A percentile compares a stretch with the other conserved stretches of the same genome.
Conservation (phyloP, 2,329 filamentous ascomycete species). For the Dothistroma septosporum region DNA sequence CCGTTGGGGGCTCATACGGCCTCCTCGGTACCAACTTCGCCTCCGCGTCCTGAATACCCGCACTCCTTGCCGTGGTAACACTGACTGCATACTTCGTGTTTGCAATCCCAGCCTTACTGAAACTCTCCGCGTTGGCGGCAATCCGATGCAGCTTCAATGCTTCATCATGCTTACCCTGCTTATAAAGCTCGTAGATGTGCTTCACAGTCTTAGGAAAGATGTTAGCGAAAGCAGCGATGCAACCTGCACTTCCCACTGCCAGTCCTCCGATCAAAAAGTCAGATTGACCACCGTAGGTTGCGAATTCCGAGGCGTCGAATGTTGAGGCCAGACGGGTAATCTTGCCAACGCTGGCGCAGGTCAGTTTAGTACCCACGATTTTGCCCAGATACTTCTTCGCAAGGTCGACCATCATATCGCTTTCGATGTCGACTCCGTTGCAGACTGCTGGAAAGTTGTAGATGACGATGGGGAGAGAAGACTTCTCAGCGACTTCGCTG, state of each 20-base stretch:
- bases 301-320: slow-evolving; percentile 54
- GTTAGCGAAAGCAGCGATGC: slow-evolving; percentile 56
- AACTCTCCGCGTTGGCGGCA: slow-evolving; percentile 59
- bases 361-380: slow-evolving; percentile 67
- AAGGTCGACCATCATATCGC: slow-evolving; percentile 58
- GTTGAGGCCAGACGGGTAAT: slow-evolving; percentile 58
- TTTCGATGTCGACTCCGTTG: slow-evolving; percentile 64
- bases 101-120: slow-evolving; percentile 61
- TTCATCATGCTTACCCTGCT: slow-evolving; percentile 51
- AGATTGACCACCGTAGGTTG: slow-evolving; percentile 67
- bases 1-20: slow-evolving; percentile 54
- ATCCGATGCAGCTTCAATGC: slow-evolving; percentile 56
- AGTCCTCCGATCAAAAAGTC: slow-evolving; percentile 63
- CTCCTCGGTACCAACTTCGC: slow-evolving; percentile 56
- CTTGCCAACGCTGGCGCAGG: slow-evolving; percentile 71
- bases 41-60: slow-evolving; percentile 58
- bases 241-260: slow-evolving; percentile 51
- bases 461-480: slow-evolving; percentile 49
- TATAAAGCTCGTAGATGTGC: slow-evolving; percentile 56
- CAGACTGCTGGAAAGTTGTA: slow-evolving; percentile 70
- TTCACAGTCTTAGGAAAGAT: slow-evolving; percentile 51
- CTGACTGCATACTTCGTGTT: slow-evolving; percentile 61
- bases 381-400: slow-evolving; percentile 51
- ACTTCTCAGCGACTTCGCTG: slow-evolving; percentile 53
- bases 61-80: slow-evolving; percentile 54